Evolutionary conservation across 192 early-diverging fungal species (phyloP).

Genomic region (Gigaspora rosea): DNA sequence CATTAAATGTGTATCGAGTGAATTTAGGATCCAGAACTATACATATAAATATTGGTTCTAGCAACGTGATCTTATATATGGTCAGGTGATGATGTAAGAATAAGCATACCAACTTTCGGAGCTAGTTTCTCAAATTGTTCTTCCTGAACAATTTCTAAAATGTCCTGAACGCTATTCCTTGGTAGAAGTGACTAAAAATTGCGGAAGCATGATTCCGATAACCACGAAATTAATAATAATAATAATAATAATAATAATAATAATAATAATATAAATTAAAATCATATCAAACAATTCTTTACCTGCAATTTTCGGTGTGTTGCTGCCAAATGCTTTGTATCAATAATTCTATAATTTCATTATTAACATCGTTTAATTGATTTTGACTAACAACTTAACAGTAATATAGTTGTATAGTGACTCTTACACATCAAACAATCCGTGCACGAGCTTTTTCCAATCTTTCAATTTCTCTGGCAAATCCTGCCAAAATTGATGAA

Average conservation of each 20-base stretch:
- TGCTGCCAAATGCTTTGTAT: constrained; percentile 76
- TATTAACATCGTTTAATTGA: neutral
- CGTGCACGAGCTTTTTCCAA: constrained; percentile 63
- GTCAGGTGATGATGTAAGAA: neutral
- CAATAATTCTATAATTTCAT: constrained; percentile 57
- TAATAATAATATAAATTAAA: neutral
- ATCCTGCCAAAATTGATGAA: constrained; percentile 71
- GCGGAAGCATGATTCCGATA: neutral
- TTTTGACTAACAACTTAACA: neutral
- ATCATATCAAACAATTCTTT: neutral
- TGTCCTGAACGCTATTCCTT: constrained; percentile 46
- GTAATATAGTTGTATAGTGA: neutral
- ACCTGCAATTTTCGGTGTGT: constrained; percentile 48
- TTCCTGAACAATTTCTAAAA: constrained; percentile 41
- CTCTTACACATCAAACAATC: constrained; percentile 64
- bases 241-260: neutral
- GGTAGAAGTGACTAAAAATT: constrained; percentile 34
- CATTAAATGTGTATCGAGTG: constrained; percentile 42
- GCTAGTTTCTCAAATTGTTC: constrained; percentile 44
- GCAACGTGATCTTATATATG: neutral
- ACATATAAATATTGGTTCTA: neutral
- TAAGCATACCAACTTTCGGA: constrained; percentile 56
- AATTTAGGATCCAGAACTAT: constrained; percentile 56
- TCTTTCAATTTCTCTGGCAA: constrained; percentile 67
- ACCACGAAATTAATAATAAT: no score